These are phyloP conservation scores for Westerdykella aurantiaca DNA, from an alignment of 2,329 filamentous ascomycete genomes.

Conservation along the genomic window DNA sequence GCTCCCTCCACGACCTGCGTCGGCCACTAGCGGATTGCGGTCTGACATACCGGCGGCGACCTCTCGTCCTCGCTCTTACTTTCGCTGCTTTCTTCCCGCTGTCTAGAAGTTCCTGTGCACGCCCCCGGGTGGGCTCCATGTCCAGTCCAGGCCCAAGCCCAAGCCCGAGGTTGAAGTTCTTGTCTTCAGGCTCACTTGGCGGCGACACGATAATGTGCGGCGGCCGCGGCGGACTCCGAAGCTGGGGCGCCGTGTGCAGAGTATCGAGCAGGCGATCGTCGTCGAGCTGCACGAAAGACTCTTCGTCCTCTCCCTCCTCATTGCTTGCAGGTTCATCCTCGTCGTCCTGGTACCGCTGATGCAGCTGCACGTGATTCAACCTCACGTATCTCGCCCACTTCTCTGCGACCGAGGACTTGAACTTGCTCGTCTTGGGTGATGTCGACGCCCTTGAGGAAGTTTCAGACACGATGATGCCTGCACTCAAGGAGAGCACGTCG, in stretches of 20 bases:
- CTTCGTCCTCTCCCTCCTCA: constrained; percentile 21
- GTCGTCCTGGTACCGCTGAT: constrained; percentile 28
- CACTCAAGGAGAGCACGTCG: constrained; percentile 32
- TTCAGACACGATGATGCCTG: constrained; percentile 34
- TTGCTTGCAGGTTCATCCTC: constrained; percentile 6
- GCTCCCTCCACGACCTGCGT: constrained; percentile 39
- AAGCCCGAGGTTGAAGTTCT: too few relatives aligned
- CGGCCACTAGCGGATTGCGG: constrained; percentile 32
- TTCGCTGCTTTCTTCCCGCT: constrained; percentile 13
- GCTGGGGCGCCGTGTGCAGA: constrained; percentile 25
- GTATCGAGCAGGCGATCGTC: constrained; percentile 29
- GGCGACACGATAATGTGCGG: constrained; percentile 23
- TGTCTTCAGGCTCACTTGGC: too few relatives aligned
- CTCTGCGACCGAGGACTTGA: constrained; percentile 35
- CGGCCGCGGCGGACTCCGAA: constrained; percentile 11
- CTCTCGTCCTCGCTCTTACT: constrained; percentile 5
- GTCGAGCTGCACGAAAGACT: constrained; percentile 35
- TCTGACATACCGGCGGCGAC: constrained; percentile 28
- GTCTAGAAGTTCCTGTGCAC: constrained; percentile 32
- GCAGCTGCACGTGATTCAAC: constrained; percentile 28
- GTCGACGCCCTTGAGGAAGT: constrained; percentile 5
- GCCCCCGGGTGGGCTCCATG: constrained; percentile 30
- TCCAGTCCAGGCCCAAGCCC: too few relatives aligned
- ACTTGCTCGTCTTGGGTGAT: constrained; percentile 28
- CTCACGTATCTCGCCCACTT: constrained; percentile 40